Evolutionary conservation across 345 rosid species (phyloP).

Genomic region (Lagerstroemia speciosa): DNA sequence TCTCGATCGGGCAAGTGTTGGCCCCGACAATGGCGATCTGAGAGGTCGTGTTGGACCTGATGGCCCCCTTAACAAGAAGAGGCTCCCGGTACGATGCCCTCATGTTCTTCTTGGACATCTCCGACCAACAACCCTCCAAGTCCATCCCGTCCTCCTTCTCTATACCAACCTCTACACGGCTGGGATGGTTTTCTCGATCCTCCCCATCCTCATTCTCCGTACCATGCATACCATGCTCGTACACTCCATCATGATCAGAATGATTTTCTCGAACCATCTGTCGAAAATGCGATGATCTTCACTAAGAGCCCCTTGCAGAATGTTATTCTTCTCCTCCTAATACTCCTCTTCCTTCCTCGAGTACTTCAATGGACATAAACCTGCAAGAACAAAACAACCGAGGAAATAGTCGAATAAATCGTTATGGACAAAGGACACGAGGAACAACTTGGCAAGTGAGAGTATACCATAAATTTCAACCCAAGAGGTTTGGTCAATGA

Average conservation of each 20-base stretch:
- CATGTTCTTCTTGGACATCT: conserved; percentile 13
- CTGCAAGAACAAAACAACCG: background rate
- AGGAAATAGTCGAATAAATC: background rate
- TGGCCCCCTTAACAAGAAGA: conserved; percentile 19
- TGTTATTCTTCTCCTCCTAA: background rate
- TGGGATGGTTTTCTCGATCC: conserved; percentile 14
- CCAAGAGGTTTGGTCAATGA: background rate
- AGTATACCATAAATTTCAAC: background rate
- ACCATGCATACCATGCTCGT: no score
- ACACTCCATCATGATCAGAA: no score
- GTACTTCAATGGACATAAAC: background rate
- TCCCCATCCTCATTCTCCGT: no score
- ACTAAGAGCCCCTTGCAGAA: background rate
- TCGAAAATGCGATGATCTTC: no score
- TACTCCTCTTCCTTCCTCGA: background rate
- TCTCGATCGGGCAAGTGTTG: conserved; percentile 36
- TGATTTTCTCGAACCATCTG: conserved; percentile 18
- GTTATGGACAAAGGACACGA: background rate
- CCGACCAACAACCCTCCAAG: conserved; percentile 14
- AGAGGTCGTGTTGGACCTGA: conserved; percentile 31
- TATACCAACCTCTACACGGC: conserved; percentile 13
- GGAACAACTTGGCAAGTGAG: background rate
- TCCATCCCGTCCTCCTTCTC: conserved; percentile 26
- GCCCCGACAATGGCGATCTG: conserved; percentile 43
- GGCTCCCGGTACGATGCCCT: conserved; percentile 22